A percentile compares a stretch with the other conserved stretches of the same genome.
phyloP scores from a whole-genome alignment of 768 basidiomycete species.

The Tephrocybe sp. region DNA sequence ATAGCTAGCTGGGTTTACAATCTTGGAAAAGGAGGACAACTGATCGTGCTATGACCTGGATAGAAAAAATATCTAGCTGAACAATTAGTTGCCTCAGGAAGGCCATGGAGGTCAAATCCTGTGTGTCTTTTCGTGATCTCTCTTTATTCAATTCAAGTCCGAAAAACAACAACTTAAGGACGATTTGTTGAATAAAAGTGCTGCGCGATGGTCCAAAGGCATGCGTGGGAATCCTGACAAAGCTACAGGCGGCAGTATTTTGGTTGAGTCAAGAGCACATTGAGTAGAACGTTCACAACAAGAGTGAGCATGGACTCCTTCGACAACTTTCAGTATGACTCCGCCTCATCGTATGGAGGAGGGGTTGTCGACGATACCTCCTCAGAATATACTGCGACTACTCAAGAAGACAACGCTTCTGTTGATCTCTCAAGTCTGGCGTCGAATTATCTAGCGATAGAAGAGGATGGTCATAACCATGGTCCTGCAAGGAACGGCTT shows the following conservation, averaged over 20 bases:
- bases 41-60: too few relatives aligned
- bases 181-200: too few relatives aligned
- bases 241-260: neutral
- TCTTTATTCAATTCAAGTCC: too few relatives aligned
- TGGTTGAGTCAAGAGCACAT: slow-evolving; percentile 11
- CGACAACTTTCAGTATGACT: slow-evolving; percentile 85
- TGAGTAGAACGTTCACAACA: slow-evolving; percentile 9
- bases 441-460: slow-evolving; percentile 54
- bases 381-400: slow-evolving; percentile 77
- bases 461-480: slow-evolving; percentile 40
- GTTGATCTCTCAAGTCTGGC: slow-evolving; percentile 71
- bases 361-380: slow-evolving; percentile 79
- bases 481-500: slow-evolving; percentile 34
- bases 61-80: too few relatives aligned
- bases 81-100: too few relatives aligned
- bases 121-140: too few relatives aligned
- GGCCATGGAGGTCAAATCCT: too few relatives aligned
- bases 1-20: too few relatives aligned
- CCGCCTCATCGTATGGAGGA: slow-evolving; percentile 78
- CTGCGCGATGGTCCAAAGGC: too few relatives aligned
- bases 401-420: slow-evolving; percentile 49
- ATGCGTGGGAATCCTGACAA: slow-evolving; percentile 10
- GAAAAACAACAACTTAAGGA: too few relatives aligned
- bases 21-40: too few relatives aligned
- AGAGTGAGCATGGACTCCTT: slow-evolving; percentile 76